Percentiles rank a stretch among this genome's conserved stretches.
Evolutionary conservation across 805 yeast genomes (phyloP).

Genomic region (Kuraishia floccosa): DNA sequence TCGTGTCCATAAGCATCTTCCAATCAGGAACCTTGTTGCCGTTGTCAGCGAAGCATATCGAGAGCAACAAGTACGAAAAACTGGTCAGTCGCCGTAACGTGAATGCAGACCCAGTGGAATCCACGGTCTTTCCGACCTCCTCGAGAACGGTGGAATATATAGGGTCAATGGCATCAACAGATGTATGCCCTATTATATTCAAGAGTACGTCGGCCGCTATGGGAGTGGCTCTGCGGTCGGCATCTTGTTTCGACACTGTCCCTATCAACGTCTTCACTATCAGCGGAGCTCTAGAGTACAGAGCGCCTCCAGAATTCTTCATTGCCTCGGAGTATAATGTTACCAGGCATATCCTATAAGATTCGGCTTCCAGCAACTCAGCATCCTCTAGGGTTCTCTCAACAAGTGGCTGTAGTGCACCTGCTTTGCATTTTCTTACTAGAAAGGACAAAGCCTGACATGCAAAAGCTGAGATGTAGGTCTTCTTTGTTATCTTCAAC

Average conservation of each 20-base stretch:
- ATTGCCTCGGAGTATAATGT: conserved; percentile 63
- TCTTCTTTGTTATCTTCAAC: conserved; percentile 43
- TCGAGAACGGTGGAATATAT: too few species aligned
- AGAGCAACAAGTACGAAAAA: too few species aligned
- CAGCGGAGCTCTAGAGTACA: conserved; percentile 59
- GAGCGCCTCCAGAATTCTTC: conserved; percentile 54
- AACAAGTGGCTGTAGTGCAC: conserved; percentile 34
- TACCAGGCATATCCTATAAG: conserved; percentile 47
- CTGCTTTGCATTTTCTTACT: conserved; percentile 51
- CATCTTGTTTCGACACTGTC: neutral
- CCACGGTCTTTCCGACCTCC: too few species aligned
- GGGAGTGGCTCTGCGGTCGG: conserved; percentile 18
- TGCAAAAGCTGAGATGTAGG: conserved; percentile 67
- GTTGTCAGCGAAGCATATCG: conserved; percentile 55
- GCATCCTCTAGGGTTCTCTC: conserved; percentile 21
- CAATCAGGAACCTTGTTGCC: conserved; percentile 54
- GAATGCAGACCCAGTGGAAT: too few species aligned
- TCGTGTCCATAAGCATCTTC: conserved; percentile 13
- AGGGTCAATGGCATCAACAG: too few species aligned
- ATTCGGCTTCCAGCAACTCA: conserved; percentile 21
- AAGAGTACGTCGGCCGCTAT: conserved; percentile 50
- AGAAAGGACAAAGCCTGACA: conserved; percentile 87
- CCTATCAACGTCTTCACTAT: conserved; percentile 30
- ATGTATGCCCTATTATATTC: conserved; percentile 41
- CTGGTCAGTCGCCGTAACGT: too few species aligned